Evolutionary conservation across 805 yeast genomes (phyloP).

Genomic region (Kluyveromyces wickerhamii): DNA sequence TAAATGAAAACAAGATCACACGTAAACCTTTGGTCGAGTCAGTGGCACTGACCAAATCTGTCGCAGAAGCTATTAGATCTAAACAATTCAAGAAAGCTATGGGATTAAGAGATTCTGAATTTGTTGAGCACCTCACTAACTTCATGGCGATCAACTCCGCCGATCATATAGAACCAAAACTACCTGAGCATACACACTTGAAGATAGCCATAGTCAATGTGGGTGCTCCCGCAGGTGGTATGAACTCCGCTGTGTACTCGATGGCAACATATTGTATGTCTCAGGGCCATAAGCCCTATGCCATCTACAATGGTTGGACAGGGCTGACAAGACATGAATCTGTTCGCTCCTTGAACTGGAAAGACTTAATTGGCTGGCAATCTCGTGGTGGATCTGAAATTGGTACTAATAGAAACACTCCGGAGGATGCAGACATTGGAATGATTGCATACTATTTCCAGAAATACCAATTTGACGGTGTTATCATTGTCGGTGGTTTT

Average conservation of each 20-base stretch:
- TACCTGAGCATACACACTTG: slow-evolving; percentile 46
- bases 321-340: slow-evolving; percentile 61
- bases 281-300: slow-evolving; percentile 63
- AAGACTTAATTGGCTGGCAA: slow-evolving; percentile 67
- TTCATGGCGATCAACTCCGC: slow-evolving; percentile 62
- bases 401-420: slow-evolving; percentile 71
- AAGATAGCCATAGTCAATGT: slow-evolving; percentile 65
- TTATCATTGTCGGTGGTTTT: slow-evolving; percentile 72
- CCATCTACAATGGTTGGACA: slow-evolving; percentile 65
- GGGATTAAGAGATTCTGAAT: slow-evolving; percentile 61
- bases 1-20: slow-evolving; percentile 61
- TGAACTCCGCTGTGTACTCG: slow-evolving; percentile 71
- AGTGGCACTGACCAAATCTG: slow-evolving; percentile 60
- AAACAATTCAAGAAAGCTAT: slow-evolving; percentile 67
- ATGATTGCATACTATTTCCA: slow-evolving; percentile 65
- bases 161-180: slow-evolving; percentile 53
- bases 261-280: slow-evolving; percentile 70
- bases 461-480: slow-evolving; percentile 60
- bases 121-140: slow-evolving; percentile 54
- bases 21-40: slow-evolving; percentile 66
- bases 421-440: slow-evolving; percentile 59
- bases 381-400: slow-evolving; percentile 72
- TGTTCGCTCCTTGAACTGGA: slow-evolving; percentile 54
- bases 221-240: slow-evolving; percentile 76
- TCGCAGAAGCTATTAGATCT: slow-evolving; percentile 57